These are phyloP conservation scores for Phytophthora agathidicida DNA, from an alignment of 352 stramenopile species.

Conservation along the genomic window DNA sequence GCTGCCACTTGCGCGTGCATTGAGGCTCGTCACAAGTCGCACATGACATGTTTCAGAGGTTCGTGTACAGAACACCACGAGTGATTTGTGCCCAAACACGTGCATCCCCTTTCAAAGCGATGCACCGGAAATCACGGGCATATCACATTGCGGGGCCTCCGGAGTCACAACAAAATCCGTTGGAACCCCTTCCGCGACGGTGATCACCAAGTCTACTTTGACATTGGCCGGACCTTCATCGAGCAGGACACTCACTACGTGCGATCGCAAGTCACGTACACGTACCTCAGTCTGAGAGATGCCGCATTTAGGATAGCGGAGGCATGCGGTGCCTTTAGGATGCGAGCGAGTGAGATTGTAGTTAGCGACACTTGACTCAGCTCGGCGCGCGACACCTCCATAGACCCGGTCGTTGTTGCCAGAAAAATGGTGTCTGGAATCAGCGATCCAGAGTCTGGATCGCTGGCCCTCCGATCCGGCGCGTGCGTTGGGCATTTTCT, in stretches of 20 bases:
- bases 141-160: no score
- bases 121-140: not conserved
- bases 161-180: no score
- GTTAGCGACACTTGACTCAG: not conserved
- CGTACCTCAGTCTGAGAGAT: not conserved
- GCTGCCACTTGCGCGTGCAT: no score
- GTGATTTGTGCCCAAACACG: not conserved
- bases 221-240: no score
- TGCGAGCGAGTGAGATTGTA: not conserved
- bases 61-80: not conserved
- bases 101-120: not conserved
- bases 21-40: conserved; percentile 9
- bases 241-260: no score
- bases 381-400: not conserved
- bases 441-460: no score
- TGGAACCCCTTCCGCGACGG: no score
- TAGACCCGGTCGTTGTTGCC: not conserved
- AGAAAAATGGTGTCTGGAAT: conserved; percentile 4
- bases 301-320: conserved; percentile 1
- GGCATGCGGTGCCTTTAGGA: not conserved
- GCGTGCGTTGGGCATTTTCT: conserved; percentile 15
- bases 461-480: conserved; percentile 1
- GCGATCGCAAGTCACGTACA: no score
- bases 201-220: no score
- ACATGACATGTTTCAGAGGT: conserved; percentile 8